phyloP scores from a whole-genome alignment of 306 rosid genomes.

The Acacia confusa region DNA sequence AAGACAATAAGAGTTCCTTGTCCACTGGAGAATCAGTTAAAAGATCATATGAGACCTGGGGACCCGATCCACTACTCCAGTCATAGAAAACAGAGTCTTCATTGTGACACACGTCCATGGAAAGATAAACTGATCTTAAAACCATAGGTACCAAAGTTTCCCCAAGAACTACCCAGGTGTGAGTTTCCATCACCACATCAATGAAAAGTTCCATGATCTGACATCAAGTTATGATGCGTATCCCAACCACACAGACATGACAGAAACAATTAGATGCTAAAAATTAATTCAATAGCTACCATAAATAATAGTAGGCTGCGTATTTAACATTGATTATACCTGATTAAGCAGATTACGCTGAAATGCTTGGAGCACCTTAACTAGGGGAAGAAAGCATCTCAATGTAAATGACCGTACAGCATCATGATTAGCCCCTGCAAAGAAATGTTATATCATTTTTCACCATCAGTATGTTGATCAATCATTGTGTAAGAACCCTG shows the following conservation, averaged over 20 bases:
- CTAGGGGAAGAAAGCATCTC: conserved; percentile 75
- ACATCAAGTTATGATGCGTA: conserved; percentile 29
- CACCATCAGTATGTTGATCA: not conserved
- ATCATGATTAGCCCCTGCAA: conserved; percentile 49
- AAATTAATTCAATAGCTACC: conserved; percentile 7
- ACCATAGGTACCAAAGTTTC: conserved; percentile 59
- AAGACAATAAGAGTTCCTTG: conserved; percentile 33
- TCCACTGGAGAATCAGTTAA: conserved; percentile 31
- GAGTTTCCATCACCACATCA: conserved; percentile 54
- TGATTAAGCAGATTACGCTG: conserved; percentile 60
- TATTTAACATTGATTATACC: conserved; percentile 46
- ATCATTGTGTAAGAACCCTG: not conserved
- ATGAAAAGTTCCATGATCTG: conserved; percentile 67
- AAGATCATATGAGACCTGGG: conserved; percentile 27
- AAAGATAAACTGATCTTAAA: conserved; percentile 58
- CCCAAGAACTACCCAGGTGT: conserved; percentile 60
- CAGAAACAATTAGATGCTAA: conserved; percentile 10
- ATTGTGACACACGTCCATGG: conserved; percentile 52
- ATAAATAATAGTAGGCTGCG: conserved; percentile 15
- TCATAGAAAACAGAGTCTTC: conserved; percentile 44
- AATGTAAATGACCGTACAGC: conserved; percentile 53
- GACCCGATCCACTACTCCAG: conserved; percentile 32
- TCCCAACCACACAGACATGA: conserved; percentile 16
- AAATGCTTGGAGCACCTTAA: conserved; percentile 42
- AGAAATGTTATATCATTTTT: conserved; percentile 15